These are phyloP conservation scores for Neopestalotiopsis rosae DNA, from an alignment of 2,329 filamentous ascomycete genomes.

Conservation along the genomic window DNA sequence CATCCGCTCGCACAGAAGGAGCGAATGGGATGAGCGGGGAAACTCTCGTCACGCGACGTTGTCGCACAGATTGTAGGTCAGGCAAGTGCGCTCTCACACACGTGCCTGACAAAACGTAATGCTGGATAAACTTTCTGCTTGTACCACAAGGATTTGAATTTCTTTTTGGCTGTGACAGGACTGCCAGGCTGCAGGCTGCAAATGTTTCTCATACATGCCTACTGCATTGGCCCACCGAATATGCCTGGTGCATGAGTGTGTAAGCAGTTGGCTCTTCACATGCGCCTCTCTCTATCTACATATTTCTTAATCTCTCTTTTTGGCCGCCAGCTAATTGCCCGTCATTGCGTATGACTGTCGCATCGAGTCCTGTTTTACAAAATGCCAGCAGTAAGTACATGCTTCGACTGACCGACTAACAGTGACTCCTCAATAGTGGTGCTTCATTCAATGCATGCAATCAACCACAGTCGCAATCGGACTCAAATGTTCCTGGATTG, in stretches of 20 bases:
- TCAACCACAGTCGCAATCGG: background rate
- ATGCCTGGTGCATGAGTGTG: too few relatives aligned
- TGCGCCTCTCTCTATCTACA: too few relatives aligned
- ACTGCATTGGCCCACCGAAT: too few relatives aligned
- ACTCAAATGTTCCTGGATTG: constrained; percentile 1
- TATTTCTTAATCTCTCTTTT: too few relatives aligned
- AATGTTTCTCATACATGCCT: too few relatives aligned
- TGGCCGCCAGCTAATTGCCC: too few relatives aligned
- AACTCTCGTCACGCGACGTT: background rate
- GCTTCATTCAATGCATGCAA: background rate
- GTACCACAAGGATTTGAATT: background rate
- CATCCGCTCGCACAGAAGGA: background rate
- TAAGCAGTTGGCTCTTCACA: too few relatives aligned
- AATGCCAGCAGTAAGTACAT: too few relatives aligned
- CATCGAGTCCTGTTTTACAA: too few relatives aligned
- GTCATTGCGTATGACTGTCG: too few relatives aligned
- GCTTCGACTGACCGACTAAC: too few relatives aligned
- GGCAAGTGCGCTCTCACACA: background rate
- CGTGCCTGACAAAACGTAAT: background rate
- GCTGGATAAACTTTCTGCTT: background rate
- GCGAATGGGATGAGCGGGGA: background rate
- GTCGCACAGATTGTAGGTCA: background rate
- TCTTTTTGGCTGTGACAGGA: background rate
- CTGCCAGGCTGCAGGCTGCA: too few relatives aligned
- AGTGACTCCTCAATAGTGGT: background rate